Evolutionary conservation across 1,284 basidiomycete species (phyloP).

Genomic region (Cryptococcus sp.): DNA sequence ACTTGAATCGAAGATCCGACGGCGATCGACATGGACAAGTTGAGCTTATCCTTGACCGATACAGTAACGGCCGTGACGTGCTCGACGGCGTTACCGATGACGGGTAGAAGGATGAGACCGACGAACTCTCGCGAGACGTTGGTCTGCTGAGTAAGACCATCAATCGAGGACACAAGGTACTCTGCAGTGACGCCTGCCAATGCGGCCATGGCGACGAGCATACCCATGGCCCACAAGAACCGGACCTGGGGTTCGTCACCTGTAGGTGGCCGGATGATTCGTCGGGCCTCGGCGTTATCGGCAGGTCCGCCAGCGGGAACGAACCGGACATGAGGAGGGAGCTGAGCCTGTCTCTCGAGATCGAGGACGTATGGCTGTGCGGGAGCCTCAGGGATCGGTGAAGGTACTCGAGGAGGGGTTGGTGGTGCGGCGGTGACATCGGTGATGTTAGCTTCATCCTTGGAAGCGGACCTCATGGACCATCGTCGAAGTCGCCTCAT

Average conservation of each 20-base stretch:
- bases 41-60: slow-evolving; percentile 64
- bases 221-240: slow-evolving; percentile 42
- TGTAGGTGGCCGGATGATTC: not conserved
- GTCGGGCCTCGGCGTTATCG: not conserved
- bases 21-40: slow-evolving; percentile 66
- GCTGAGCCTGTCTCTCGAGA: slow-evolving; percentile 6
- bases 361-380: slow-evolving; percentile 4
- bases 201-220: slow-evolving; percentile 39
- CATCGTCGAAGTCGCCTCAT: slow-evolving; percentile 24
- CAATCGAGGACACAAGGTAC: slow-evolving; percentile 73
- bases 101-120: slow-evolving; percentile 77
- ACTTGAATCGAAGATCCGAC: slow-evolving; percentile 89
- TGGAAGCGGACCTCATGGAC: slow-evolving; percentile 12
- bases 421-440: not conserved
- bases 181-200: slow-evolving; percentile 69
- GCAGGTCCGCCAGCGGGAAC: not conserved
- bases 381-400: not conserved
- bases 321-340: not conserved
- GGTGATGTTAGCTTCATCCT: slow-evolving; percentile 1
- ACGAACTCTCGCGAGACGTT: slow-evolving; percentile 64
- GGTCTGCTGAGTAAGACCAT: slow-evolving; percentile 55
- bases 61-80: slow-evolving; percentile 84
- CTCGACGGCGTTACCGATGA: slow-evolving; percentile 79
- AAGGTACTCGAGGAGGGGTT: not conserved
- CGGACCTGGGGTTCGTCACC: slow-evolving; percentile 49